Conservation (phyloP, 805 yeast genomes). For the Ogataea siamensis region DNA sequence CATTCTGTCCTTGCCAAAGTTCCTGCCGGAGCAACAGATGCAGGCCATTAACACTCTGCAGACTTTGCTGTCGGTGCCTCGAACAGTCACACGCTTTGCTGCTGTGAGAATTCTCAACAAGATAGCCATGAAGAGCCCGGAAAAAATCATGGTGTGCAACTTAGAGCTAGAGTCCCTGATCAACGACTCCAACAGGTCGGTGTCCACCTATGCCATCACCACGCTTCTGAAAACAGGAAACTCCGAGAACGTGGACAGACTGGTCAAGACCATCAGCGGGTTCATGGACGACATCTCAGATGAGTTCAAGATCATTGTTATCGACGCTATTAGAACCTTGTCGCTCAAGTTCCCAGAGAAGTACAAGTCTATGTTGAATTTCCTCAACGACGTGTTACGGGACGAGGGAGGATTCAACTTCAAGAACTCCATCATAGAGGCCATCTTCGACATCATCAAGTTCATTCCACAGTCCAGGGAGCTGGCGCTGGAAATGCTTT, state of each 20-base stretch:
- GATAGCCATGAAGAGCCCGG: constrained; percentile 79
- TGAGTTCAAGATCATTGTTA: constrained; percentile 91
- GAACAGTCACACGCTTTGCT: constrained; percentile 86
- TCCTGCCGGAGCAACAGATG: constrained; percentile 63
- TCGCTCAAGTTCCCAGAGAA: constrained; percentile 92
- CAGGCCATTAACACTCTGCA: constrained; percentile 73
- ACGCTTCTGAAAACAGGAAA: constrained; percentile 94
- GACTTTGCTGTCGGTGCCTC: constrained; percentile 76
- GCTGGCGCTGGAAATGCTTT: constrained; percentile 77
- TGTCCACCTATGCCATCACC: constrained; percentile 96
- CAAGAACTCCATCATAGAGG: constrained; percentile 86
- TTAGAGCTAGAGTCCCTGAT: constrained; percentile 83
- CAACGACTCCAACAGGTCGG: constrained; percentile 83
- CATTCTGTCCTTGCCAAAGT: constrained; percentile 52
- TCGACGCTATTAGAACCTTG: constrained; percentile 90
- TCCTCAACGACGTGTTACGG: constrained; percentile 79
- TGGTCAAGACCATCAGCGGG: constrained; percentile 80
- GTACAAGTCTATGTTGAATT: constrained; percentile 75
- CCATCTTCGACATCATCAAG: constrained; percentile 86
- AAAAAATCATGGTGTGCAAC: constrained; percentile 74
- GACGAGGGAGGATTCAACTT: constrained; percentile 88
- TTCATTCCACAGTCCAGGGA: constrained; percentile 83
- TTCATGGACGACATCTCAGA: constrained; percentile 93
- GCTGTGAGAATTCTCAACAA: constrained; percentile 89
- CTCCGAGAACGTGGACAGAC: constrained; percentile 81